A percentile compares a stretch with the other conserved stretches of the same genome.
phyloP scores from a whole-genome alignment of 1,284 basidiomycete genomes.

The Sparassis latifolia region DNA sequence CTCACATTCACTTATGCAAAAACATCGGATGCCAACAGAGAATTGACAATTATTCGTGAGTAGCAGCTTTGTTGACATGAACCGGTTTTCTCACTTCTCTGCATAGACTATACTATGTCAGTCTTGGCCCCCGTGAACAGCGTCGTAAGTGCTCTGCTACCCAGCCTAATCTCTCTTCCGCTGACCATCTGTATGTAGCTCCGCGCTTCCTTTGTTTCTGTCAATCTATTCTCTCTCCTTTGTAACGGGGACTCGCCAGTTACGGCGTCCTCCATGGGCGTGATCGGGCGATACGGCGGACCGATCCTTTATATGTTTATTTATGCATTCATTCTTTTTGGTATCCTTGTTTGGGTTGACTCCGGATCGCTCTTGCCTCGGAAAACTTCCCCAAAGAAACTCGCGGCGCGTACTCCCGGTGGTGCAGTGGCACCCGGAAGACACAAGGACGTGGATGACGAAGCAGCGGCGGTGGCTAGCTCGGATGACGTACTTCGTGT shows the following conservation, averaged over 20 bases:
- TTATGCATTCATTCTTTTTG: constrained; percentile 46
- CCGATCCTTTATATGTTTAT: constrained; percentile 71
- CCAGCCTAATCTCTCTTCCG: background rate
- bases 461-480: constrained; percentile 42
- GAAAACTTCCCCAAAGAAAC: constrained; percentile 7
- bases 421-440: constrained; percentile 4
- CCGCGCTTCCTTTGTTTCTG: constrained; percentile 63
- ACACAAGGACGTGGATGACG: constrained; percentile 42
- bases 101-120: constrained; percentile 58
- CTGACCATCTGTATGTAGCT: constrained; percentile 25
- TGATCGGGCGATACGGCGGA: constrained; percentile 61
- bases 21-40: constrained; percentile 42
- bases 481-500: constrained; percentile 58
- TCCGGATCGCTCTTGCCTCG: constrained; percentile 45
- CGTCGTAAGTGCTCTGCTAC: constrained; percentile 40
- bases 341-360: constrained; percentile 54
- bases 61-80: background rate
- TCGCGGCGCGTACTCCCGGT: constrained; percentile 1
- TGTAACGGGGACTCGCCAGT: constrained; percentile 53
- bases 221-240: constrained; percentile 73
- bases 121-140: constrained; percentile 64
- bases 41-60: constrained; percentile 57
- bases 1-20: constrained; percentile 67
- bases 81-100: background rate
- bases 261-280: constrained; percentile 40